These are phyloP conservation scores for Zygosaccharomyces pseudobailii DNA, from an alignment of 1,139 yeast genomes.

Conservation along the genomic window DNA sequence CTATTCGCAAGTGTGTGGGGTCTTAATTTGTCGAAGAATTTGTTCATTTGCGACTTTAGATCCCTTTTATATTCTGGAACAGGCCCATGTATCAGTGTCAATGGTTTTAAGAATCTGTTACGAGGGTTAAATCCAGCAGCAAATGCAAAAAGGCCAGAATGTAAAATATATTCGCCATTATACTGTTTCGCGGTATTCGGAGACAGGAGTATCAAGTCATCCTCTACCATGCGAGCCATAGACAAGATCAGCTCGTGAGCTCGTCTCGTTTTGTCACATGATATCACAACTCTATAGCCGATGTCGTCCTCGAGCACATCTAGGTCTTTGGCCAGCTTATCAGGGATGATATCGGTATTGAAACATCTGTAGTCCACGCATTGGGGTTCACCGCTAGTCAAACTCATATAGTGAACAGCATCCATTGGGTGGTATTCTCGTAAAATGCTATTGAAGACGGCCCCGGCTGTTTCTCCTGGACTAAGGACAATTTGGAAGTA, in stretches of 20 bases:
- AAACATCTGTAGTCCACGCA: constrained; percentile 13
- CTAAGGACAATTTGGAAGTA: constrained; percentile 36
- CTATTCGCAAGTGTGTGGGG: constrained; percentile 62
- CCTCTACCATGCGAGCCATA: constrained; percentile 53
- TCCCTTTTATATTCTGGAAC: constrained; percentile 71
- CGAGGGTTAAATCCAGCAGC: constrained; percentile 74
- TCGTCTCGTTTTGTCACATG: constrained; percentile 14
- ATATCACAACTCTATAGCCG: constrained; percentile 11
- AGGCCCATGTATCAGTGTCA: constrained; percentile 55
- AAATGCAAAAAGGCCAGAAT: constrained; percentile 63
- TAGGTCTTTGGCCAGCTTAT: constrained; percentile 4
- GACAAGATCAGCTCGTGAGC: constrained; percentile 39
- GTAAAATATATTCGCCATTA: constrained; percentile 54
- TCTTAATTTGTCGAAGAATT: constrained; percentile 61
- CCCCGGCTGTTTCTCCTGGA: constrained; percentile 15
- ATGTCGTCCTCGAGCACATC: constrained; percentile 8
- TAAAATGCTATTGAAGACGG: constrained; percentile 42
- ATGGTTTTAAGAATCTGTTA: constrained; percentile 49
- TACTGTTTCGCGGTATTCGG: constrained; percentile 46
- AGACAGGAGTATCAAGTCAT: constrained; percentile 58
- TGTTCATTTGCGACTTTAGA: constrained; percentile 66
- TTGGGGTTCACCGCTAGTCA: constrained; percentile 4
- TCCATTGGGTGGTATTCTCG: constrained; percentile 38
- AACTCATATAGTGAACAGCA: constrained; percentile 15
- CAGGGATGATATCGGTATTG: constrained; percentile 13